phyloP scores from a whole-genome alignment of 1,284 basidiomycete genomes.

The Lentinus polychrous region DNA sequence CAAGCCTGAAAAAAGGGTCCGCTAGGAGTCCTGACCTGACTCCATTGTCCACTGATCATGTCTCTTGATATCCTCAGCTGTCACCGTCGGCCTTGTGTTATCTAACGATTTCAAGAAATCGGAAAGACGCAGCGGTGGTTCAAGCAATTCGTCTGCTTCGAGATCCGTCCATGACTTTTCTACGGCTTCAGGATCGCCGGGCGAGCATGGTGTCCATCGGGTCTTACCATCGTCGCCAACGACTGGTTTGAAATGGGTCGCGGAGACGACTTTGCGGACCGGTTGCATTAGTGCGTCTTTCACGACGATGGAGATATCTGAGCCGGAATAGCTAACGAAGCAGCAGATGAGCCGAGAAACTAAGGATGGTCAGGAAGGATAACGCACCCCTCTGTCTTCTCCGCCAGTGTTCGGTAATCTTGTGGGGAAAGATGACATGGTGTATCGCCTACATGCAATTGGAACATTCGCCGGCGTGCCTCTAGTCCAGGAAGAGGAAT shows the following conservation, averaged over 20 bases:
- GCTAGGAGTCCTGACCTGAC: slow-evolving; percentile 38
- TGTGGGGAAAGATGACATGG: slow-evolving; percentile 78
- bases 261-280: slow-evolving; percentile 91
- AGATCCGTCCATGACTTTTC: slow-evolving; percentile 96
- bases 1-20: neutral
- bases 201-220: slow-evolving; percentile 91
- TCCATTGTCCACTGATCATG: slow-evolving; percentile 94
- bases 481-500: slow-evolving; percentile 94
- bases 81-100: slow-evolving; percentile 85
- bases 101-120: slow-evolving; percentile 88
- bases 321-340: slow-evolving; percentile 73
- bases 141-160: slow-evolving; percentile 83
- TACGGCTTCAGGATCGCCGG: slow-evolving; percentile 79
- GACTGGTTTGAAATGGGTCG: slow-evolving; percentile 89
- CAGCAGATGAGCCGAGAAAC: neutral
- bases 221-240: slow-evolving; percentile 13
- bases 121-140: slow-evolving; percentile 71
- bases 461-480: slow-evolving; percentile 94
- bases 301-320: slow-evolving; percentile 93
- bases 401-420: slow-evolving; percentile 81
- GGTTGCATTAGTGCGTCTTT: slow-evolving; percentile 99
- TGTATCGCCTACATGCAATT: slow-evolving; percentile 91
- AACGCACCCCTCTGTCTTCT: slow-evolving; percentile 78
- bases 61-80: slow-evolving; percentile 81
- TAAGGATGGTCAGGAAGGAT: neutral